Base-by-base conservation (phyloP, 164 flowering plant species). In the Warburgia ugandensis region DNA sequence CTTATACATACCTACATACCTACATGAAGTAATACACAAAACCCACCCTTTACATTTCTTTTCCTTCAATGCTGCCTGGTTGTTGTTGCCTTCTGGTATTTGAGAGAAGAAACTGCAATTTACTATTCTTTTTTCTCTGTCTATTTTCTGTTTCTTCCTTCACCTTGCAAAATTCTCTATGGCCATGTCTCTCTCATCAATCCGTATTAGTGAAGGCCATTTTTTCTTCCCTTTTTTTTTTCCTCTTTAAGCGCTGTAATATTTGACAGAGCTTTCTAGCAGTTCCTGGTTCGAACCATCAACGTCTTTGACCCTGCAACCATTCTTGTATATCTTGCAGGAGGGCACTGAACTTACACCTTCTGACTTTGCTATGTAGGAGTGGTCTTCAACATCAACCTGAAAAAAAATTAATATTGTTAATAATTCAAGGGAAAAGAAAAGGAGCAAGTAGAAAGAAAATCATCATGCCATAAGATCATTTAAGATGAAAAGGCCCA, bases 321-420 rank as follows among this genome's bases (percentile, higher is more conserved):
- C 76, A 16, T 62, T 63, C 59, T 63, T 68, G 68, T 70, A 73
- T 46, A 76, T 61, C 36, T 61, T 70, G 63, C 73, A 70, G 19
- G 45, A 55, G 29, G 77, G 77, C 25, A 64, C 42, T 33, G 69
- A 47, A 17, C 36, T 37, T 6, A 68, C 68, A 3, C 66, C 71
- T 43, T 76, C 80, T 1, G 66, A 60, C 32, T 63, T 65, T 6
- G 58, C 63, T 19, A 73, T 20, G 32, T 37, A 32, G 1, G 65
- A 70, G 21, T 58, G 55, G 12, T 76, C 76, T 33, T 76, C 75
- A 55, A 59, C 48, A 12, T 68, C 72, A 55, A 73, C 68, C 74
- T 73, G 55, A 22, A 27, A 1, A 28, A 3, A 36, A 49, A 4
- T n/a, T n/a, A n/a, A n/a, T n/a, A n/a, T n/a, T n/a, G n/a, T n/a